Evolutionary conservation across 306 rosid genomes (phyloP).

Genomic region (Cercis canadensis): DNA sequence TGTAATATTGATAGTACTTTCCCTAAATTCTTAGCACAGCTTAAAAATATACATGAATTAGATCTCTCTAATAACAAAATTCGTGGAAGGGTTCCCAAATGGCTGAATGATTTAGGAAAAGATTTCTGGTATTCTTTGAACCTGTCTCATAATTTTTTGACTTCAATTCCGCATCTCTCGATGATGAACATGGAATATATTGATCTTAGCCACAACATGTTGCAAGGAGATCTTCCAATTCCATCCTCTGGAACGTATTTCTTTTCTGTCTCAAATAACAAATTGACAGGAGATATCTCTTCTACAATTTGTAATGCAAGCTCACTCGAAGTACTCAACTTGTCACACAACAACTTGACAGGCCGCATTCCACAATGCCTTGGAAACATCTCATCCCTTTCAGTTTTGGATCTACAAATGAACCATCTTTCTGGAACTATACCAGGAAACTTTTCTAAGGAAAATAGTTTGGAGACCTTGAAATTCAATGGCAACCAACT

Average conservation of each 20-base stretch:
- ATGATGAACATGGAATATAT: rapidly evolving
- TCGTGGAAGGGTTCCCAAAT: conserved; percentile 29
- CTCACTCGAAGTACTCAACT: rapidly evolving
- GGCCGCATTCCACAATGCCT: conserved; percentile 40
- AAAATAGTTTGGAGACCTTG: conserved; percentile 12
- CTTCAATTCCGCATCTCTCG: conserved; percentile 1
- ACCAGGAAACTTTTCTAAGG: background rate
- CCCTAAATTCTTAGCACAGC: conserved; percentile 24
- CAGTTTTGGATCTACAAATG: conserved; percentile 30
- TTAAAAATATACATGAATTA: background rate
- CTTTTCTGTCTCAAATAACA: conserved; percentile 39
- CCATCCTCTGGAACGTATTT: background rate
- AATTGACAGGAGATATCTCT: conserved; percentile 29
- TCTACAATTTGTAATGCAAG: conserved; percentile 13
- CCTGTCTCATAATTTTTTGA: conserved; percentile 11
- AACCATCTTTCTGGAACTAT: conserved; percentile 43
- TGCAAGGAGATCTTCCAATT: conserved; percentile 39
- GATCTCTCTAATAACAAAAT: conserved; percentile 40
- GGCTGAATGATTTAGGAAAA: conserved; percentile 28
- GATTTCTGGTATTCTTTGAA: background rate
- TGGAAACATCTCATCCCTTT: background rate
- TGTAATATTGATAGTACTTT: conserved; percentile 19
- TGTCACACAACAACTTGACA: conserved; percentile 32
- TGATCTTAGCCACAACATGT: conserved; percentile 36
- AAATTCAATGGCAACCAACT: conserved; percentile 41